Base-by-base conservation (phyloP, 106 monocot species). In the Iris macrosiphon region DNA sequence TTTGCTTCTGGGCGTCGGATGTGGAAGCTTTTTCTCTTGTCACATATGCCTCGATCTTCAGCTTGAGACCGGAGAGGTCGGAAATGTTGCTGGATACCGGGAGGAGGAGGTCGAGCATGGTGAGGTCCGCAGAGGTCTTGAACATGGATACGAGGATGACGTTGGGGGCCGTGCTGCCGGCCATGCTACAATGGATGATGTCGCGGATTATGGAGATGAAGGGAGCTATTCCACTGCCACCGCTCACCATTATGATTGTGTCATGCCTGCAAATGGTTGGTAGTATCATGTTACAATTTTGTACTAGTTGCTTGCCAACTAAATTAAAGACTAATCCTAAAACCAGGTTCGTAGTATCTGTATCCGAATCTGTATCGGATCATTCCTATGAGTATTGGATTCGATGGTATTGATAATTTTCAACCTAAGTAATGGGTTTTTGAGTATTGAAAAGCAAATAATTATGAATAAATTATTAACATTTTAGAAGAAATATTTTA, bases 191-290 rank as follows among this genome's bases (percentile, higher is more conserved):
- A 64, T 72, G 49, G 40, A 93, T 48, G 59, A 93, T 62, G 31
- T 84, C 78, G 2, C 93, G 63, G 48, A 93, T 84, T 30, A 93
- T 61, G 39, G 87, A 79, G 49, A 93, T 80, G 72, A 80, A 93
- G 7, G 93, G 80, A 13, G 93, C 73, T 52, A 93, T 78, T 23
- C 93, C 93, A 43, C 93, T 83, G 59, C 93, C 93, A 15, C 93
- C 93, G 10, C 93, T 88, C 21, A 93, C 68, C 57, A 93, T 40
- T 14, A 93, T 57, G 17, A 93, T 31, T 4, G 87, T 75, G 29
- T 93, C 77, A 54, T 88, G 77, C 33, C 88, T 87, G 76, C 49
- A 60, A 25, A 12, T n/a, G n/a, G n/a, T n/a, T n/a, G n/a, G n/a
- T n/a, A n/a, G n/a, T n/a, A n/a, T n/a, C n/a, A n/a, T n/a, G n/a